Evolutionary conservation across 768 basidiomycete genomes (phyloP), one percentile per base, ranked within the genome.

Genomic region (Collybia nuda): DNA sequence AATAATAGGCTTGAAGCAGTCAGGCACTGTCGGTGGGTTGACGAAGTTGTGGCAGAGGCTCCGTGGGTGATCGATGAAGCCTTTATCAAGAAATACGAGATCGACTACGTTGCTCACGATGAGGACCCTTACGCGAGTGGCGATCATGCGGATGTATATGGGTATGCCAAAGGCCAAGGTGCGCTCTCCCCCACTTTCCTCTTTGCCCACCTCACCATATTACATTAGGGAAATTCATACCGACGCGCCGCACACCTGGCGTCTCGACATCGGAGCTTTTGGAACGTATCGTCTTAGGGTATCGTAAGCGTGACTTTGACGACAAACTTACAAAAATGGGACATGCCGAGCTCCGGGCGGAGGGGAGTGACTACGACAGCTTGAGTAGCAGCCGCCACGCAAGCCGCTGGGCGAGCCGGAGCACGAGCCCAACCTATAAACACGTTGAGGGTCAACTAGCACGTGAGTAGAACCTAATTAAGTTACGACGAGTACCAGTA

Each of bases 51-150:
- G 19, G 80, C 91, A 5, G 88, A 92, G 35, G 90, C 88, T 2
- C 97, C 97, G 2, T 98, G 96, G 97, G 74, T 92, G 36, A 76
- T 98, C 51, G 84, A 86, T 56, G 75, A 86, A 48, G 85, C 77
- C 0, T 99, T 97, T 65, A 56, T 98, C 19, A 80, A 90, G 40
- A 87, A 87, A 67, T 84, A 90, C 66, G 66, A 86, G 67, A 96
- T 99, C 55, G 97, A 99, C 66, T 99, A 98, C 60, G 88, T 98
- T 40, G 95, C 95, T 2, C 97, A 99, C 60, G 97, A 99, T 61
- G 95, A 98, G 61, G 84, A 80, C 46, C 91, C 93, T 0, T 98
- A 98, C 60, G 79, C 79, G 2, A 76, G 84, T 23, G 82, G 77
- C n/a, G 91, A 88, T 1, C 77, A 83, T 43, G 84, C 88, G 24